phyloP scores from a whole-genome alignment of 768 basidiomycete genomes.

The Tylopilus sp. region DNA sequence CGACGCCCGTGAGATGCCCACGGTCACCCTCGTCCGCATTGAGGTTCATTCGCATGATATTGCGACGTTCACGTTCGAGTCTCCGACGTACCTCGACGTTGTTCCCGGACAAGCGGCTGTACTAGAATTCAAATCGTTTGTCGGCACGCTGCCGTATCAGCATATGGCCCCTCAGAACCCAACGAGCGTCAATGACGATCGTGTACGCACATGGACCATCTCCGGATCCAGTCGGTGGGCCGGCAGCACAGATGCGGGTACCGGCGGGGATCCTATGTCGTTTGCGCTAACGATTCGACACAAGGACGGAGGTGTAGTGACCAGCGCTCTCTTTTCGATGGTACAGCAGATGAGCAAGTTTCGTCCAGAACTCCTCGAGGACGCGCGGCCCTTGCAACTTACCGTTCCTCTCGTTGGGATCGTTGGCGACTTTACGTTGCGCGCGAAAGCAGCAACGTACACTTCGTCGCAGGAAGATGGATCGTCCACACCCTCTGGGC shows the following conservation, averaged over 20 bases:
- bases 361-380: conserved; percentile 40
- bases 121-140: conserved; percentile 50
- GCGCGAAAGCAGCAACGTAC: background rate
- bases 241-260: background rate
- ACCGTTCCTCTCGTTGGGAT: conserved; percentile 48
- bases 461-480: background rate
- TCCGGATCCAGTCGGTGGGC: conserved; percentile 33
- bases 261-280: background rate
- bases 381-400: conserved; percentile 39
- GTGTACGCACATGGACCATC: conserved; percentile 64
- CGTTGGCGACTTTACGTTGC: conserved; percentile 49
- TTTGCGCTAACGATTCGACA: conserved; percentile 55
- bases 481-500: background rate
- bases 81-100: conserved; percentile 33
- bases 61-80: conserved; percentile 53
- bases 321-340: conserved; percentile 51
- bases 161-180: conserved; percentile 55
- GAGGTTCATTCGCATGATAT: conserved; percentile 44
- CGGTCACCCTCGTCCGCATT: conserved; percentile 34
- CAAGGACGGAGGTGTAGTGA: conserved; percentile 53
- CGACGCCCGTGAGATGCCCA: conserved; percentile 19
- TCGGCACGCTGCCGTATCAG: conserved; percentile 46
- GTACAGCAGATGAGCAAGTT: conserved; percentile 39
- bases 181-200: conserved; percentile 56
- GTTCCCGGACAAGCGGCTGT: conserved; percentile 52